Base-by-base conservation (phyloP, 257 asterid genomes). In the Plantago elongata region DNA sequence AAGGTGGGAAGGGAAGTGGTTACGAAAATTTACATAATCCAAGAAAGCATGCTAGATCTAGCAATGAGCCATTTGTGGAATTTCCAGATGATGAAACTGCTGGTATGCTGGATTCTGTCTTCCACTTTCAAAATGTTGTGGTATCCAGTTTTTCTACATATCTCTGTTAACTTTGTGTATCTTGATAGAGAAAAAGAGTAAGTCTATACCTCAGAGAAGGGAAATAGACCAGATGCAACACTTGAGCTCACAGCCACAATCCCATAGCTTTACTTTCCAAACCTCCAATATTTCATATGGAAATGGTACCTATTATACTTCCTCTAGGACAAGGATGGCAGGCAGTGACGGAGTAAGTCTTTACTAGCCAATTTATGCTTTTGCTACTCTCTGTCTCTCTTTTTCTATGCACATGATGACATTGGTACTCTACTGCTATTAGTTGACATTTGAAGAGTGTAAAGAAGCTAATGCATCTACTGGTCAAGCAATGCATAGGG, bases 401-500 rank as follows among this genome's bases (percentile, higher is more conserved):
- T 16, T 52, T 48, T 27, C 22, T 27, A 9, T 63, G 34, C 56
- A 29, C 66, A 74, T 62, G 14, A 55, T 68, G 9, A 52, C 40
- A 49, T 69, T 60, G 69, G 48, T 51, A 16, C 22, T 54, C 29
- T 54, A 40, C 34, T 54, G 11, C 42, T 29, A 54, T 62, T 67
- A 93, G 99, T 69, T 89, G 75, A 73, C 83, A 42, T 83, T 83
- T 61, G 97, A 93, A 63, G 97, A 93, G 75, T 69, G 68, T 61
- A 93, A 83, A 83, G 96, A 93, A 75, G 99, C 99, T 63, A 69
- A 89, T 79, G 81, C 99, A 51, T 69, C 89, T 46, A 84, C 94
- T 76, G 76, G 95, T 63, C 82, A 78, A 82, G 99, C 99, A 55
- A 60, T 76, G 60, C 99, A 93, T 72, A 84, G 75, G 77, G 69